Conservation (phyloP, 75 land plant species). For the Isoetes taiwanensis region DNA sequence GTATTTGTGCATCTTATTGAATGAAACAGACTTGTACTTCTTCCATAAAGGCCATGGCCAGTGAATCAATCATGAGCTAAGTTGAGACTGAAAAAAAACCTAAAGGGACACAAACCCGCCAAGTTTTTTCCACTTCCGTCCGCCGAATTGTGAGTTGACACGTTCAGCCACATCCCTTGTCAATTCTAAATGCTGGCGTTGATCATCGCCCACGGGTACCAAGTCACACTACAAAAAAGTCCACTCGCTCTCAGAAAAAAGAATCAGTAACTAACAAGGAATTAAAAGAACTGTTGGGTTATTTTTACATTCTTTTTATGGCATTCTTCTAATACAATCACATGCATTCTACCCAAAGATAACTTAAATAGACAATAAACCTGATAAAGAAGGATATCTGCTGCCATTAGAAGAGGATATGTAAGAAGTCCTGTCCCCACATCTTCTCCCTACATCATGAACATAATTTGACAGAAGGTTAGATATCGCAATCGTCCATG, state of each 20-base stretch:
- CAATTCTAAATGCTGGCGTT: slow-evolving; percentile 88
- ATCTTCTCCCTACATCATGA: slow-evolving; percentile 95
- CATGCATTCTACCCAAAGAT: neutral
- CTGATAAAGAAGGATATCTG: slow-evolving; percentile 97
- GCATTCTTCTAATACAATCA: neutral
- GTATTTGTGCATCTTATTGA: neutral
- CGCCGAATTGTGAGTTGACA: slow-evolving; percentile 72
- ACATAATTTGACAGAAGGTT: slow-evolving; percentile 6
- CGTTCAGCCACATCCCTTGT: slow-evolving; percentile 91
- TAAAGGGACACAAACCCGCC: slow-evolving; percentile 67
- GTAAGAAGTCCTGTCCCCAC: slow-evolving; percentile 83
- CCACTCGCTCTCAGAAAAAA: no score
- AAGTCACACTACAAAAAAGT: slow-evolving; percentile 78
- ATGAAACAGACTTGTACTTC: neutral
- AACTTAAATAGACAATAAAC: slow-evolving; percentile 17
- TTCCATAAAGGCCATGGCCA: neutral
- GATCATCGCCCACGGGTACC: slow-evolving; percentile 97
- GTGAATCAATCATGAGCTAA: no score
- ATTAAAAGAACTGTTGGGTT: no score
- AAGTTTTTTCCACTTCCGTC: slow-evolving; percentile 93
- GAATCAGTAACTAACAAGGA: no score
- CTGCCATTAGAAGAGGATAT: slow-evolving; percentile 95
- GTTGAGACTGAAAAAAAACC: no score
- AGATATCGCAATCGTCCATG: neutral
- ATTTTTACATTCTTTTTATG: no score